These are phyloP conservation scores for Henckelia pumila DNA, from an alignment of 257 asterid genomes.

Conservation along the genomic window DNA sequence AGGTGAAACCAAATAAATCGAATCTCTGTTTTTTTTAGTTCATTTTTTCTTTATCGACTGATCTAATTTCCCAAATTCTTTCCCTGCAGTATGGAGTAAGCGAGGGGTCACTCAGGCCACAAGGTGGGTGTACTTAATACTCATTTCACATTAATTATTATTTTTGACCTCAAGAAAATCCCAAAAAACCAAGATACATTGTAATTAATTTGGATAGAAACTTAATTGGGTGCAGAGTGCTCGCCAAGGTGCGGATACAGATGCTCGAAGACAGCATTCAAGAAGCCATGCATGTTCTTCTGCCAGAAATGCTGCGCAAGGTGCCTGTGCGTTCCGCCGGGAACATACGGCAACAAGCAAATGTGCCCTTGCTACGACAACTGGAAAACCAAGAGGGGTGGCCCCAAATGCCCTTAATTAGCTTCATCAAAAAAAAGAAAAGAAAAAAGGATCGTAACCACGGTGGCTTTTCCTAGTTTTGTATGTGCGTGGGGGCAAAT, in stretches of 20 bases:
- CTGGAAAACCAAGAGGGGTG: conserved; percentile 71
- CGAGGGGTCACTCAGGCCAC: conserved; percentile 55
- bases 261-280: conserved; percentile 58
- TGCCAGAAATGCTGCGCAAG: conserved; percentile 62
- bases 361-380: conserved; percentile 74
- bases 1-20: conserved; percentile 24
- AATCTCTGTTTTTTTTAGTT: neutral
- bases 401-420: conserved; percentile 75
- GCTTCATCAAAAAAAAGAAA: too few species aligned
- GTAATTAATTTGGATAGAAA: too few species aligned
- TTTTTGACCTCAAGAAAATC: neutral
- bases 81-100: conserved; percentile 45
- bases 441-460: too few species aligned
- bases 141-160: neutral
- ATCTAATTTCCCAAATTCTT: conserved; percentile 11
- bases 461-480: neutral
- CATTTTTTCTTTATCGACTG: conserved; percentile 4
- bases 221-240: conserved; percentile 61
- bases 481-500: too few species aligned
- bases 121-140: conserved; percentile 38
- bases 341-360: conserved; percentile 67
- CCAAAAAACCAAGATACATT: too few species aligned
- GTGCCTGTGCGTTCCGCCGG: conserved; percentile 67
- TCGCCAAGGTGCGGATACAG: conserved; percentile 44
- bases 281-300: conserved; percentile 73